Evolutionary conservation across 768 basidiomycete species (phyloP).

Genomic region (Cubamyces sp.): DNA sequence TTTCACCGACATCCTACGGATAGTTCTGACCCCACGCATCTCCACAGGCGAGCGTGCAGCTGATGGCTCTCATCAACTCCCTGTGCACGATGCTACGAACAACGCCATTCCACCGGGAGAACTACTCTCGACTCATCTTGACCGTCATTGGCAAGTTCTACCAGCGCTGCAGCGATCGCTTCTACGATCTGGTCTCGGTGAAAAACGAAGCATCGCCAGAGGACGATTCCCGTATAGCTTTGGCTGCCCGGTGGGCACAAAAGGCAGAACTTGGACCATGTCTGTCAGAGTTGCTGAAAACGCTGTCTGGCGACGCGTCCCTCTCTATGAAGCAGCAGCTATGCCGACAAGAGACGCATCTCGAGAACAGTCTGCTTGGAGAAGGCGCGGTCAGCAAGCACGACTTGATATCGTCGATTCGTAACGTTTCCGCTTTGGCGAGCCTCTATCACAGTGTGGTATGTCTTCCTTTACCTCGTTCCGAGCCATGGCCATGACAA

Average conservation of each 20-base stretch:
- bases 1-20: not conserved
- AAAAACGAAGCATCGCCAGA: conserved; percentile 34
- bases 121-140: conserved; percentile 91
- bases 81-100: conserved; percentile 88
- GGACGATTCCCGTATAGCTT: conserved; percentile 46
- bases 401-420: conserved; percentile 71
- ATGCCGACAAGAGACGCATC: conserved; percentile 75
- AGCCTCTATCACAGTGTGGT: conserved; percentile 88
- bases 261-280: conserved; percentile 76
- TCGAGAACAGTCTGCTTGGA: conserved; percentile 72
- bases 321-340: conserved; percentile 53
- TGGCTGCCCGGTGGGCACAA: conserved; percentile 85
- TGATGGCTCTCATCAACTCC: conserved; percentile 90
- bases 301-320: conserved; percentile 43
- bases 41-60: conserved; percentile 73
- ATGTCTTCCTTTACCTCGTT: conserved; percentile 35
- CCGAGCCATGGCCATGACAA: not conserved
- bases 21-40: not conserved
- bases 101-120: conserved; percentile 94
- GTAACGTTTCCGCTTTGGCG: conserved; percentile 76
- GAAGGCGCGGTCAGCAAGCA: conserved; percentile 55
- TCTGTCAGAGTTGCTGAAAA: conserved; percentile 63
- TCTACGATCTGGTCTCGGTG: conserved; percentile 69
- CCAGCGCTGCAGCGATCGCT: conserved; percentile 88
- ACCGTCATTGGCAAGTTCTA: conserved; percentile 96